These are phyloP conservation scores for Mimosa bimucronata DNA, from an alignment of 306 rosid species.

Conservation along the genomic window DNA sequence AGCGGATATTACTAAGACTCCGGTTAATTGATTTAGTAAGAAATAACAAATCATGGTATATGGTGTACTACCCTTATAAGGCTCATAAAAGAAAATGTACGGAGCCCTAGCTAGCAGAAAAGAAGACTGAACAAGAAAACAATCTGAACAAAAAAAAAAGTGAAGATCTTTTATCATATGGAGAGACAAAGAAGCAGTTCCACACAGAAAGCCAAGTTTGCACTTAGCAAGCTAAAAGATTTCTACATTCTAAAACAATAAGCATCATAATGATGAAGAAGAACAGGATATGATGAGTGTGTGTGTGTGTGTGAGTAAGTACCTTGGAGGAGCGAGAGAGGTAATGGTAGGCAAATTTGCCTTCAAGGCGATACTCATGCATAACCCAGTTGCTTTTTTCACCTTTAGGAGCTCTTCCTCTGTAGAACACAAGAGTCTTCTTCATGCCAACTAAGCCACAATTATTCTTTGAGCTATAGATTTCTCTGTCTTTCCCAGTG, in stretches of 20 bases:
- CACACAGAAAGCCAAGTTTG: conserved; percentile 36
- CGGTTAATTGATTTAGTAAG: background rate
- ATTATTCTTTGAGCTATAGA: conserved; percentile 70
- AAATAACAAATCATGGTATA: background rate
- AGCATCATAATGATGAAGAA: conserved; percentile 5
- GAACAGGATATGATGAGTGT: background rate
- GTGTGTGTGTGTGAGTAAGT: background rate
- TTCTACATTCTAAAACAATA: conserved; percentile 6
- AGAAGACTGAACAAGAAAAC: background rate
- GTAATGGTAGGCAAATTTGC: conserved; percentile 84
- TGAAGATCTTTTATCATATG: conserved; percentile 21
- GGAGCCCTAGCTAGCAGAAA: conserved; percentile 26
- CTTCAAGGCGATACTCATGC: conserved; percentile 98
- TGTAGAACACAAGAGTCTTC: conserved; percentile 86
- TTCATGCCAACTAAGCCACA: conserved; percentile 83
- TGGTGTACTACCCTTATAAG: conserved; percentile 1
- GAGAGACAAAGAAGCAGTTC: conserved; percentile 6
- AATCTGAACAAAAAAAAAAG: background rate
- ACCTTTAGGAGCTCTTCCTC: conserved; percentile 94
- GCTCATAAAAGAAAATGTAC: background rate
- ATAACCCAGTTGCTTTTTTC: conserved; percentile 91
- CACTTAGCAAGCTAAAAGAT: conserved; percentile 19
- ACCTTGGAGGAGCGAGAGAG: conserved; percentile 82
- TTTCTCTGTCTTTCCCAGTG: conserved; percentile 89
- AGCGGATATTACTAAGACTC: background rate